phyloP scores from a whole-genome alignment of 2,329 filamentous ascomycete species.

The Laburnicola sp. region DNA sequence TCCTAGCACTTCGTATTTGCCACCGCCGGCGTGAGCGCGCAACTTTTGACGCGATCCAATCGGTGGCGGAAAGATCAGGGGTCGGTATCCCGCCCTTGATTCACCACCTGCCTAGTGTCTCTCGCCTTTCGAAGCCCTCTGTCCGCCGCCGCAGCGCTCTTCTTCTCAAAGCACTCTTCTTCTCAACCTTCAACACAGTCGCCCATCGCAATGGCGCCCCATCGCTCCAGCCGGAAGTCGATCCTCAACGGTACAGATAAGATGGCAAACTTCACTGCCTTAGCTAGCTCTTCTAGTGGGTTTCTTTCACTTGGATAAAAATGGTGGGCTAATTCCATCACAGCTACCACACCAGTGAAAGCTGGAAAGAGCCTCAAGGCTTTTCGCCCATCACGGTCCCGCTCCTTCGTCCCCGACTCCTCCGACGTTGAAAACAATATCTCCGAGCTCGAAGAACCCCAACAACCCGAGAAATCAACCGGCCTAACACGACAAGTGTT shows the following conservation, averaged over 20 bases:
- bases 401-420: conserved; percentile 36
- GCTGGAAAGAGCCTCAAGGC: not conserved
- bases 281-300: not conserved
- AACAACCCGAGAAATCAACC: conserved; percentile 7
- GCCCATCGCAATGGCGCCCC: conserved; percentile 24
- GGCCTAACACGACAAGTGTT: conserved; percentile 27
- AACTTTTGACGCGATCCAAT: conserved; percentile 28
- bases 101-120: conserved; percentile 19
- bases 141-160: conserved; percentile 2
- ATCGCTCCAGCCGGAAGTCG: conserved; percentile 33
- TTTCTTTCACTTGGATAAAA: not conserved
- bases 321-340: not conserved
- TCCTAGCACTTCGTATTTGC: conserved; percentile 19
- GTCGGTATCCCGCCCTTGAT: conserved; percentile 24
- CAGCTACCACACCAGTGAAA: conserved; percentile 4
- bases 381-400: conserved; percentile 20
- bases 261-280: conserved; percentile 2
- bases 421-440: conserved; percentile 35
- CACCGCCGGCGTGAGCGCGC: conserved; percentile 34
- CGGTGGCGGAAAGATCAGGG: conserved; percentile 26
- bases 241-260: conserved; percentile 12
- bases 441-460: conserved; percentile 14
- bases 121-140: conserved; percentile 5
- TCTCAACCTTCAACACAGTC: not conserved
- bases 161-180: not conserved